phyloP scores from a whole-genome alignment of 805 yeast species.

The Pichia gijzeniarum region DNA sequence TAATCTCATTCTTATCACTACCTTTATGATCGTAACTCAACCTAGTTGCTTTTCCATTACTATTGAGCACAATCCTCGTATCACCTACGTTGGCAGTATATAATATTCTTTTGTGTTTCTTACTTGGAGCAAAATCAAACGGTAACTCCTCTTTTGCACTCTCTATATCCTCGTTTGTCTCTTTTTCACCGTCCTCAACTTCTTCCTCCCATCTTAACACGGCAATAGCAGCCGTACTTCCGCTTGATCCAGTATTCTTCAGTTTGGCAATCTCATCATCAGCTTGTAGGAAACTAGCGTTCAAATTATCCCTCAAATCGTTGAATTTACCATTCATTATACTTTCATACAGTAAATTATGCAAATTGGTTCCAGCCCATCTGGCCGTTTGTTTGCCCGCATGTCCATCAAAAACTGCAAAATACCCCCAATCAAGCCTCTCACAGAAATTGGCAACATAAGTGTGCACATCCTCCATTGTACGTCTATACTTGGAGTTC shows the following conservation, averaged over 20 bases:
- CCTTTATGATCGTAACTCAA: conserved; percentile 93
- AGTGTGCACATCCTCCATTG: conserved; percentile 96
- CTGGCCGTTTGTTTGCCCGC: conserved; percentile 91
- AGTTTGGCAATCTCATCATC: conserved; percentile 56
- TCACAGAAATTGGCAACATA: conserved; percentile 92
- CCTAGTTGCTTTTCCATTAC: conserved; percentile 70
- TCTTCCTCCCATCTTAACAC: conserved; percentile 74
- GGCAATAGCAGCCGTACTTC: conserved; percentile 95
- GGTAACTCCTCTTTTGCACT: neutral
- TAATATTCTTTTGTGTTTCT: conserved; percentile 60
- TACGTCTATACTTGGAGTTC: conserved; percentile 69
- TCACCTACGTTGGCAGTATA: conserved; percentile 97
- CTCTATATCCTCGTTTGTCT: neutral
- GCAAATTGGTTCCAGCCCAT: conserved; percentile 89
- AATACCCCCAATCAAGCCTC: conserved; percentile 85
- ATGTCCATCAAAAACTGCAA: conserved; percentile 95
- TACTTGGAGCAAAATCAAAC: conserved; percentile 44
- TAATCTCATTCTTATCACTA: conserved; percentile 68
- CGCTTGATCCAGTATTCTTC: conserved; percentile 66
- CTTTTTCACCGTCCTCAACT: conserved; percentile 16
- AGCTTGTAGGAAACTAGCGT: conserved; percentile 65
- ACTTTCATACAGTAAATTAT: conserved; percentile 55
- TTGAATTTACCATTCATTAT: conserved; percentile 40
- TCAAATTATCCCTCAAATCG: conserved; percentile 61
- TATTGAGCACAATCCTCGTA: conserved; percentile 71